Conservation (phyloP, 2,329 filamentous ascomycete species). For the Davidsoniella australis region DNA sequence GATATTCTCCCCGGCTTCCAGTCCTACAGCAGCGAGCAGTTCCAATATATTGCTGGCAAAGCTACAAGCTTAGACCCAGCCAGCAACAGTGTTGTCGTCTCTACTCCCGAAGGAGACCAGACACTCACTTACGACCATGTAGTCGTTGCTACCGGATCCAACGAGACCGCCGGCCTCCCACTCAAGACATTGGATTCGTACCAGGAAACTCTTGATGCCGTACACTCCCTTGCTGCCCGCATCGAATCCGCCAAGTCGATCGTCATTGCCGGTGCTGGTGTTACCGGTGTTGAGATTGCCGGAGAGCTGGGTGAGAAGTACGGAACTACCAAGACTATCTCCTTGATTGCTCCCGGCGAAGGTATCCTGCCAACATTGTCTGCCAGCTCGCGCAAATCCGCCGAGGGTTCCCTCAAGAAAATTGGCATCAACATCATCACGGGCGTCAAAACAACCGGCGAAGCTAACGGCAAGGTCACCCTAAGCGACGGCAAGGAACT, state of each 20-base stretch:
- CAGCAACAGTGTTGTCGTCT: slow-evolving; percentile 26
- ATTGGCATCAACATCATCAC: slow-evolving; percentile 27
- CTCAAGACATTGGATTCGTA: slow-evolving; percentile 31
- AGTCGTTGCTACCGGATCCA: slow-evolving; percentile 28
- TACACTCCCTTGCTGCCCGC: slow-evolving; percentile 22
- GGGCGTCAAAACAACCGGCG: slow-evolving; percentile 22
- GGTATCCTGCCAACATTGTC: slow-evolving; percentile 13
- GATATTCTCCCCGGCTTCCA: slow-evolving; percentile 27
- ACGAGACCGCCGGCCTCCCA: slow-evolving; percentile 20
- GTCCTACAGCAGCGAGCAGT: slow-evolving; percentile 28
- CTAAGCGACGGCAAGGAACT: slow-evolving; percentile 16
- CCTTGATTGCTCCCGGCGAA: slow-evolving; percentile 12
- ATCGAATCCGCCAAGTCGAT: slow-evolving; percentile 23
- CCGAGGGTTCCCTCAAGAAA: slow-evolving; percentile 24
- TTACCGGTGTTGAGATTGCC: slow-evolving; percentile 23
- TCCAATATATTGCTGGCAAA: slow-evolving; percentile 34
- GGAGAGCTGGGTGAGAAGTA: slow-evolving; percentile 22
- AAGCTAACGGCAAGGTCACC: slow-evolving; percentile 20
- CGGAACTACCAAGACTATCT: slow-evolving; percentile 17
- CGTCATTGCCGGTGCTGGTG: slow-evolving; percentile 23
- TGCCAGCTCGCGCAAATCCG: slow-evolving; percentile 22
- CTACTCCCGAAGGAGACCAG: slow-evolving; percentile 19
- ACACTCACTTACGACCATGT: slow-evolving; percentile 31
- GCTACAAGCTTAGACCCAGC: slow-evolving; percentile 28
- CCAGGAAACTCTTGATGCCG: slow-evolving; percentile 23